phyloP scores from a whole-genome alignment of 2,329 filamentous ascomycete genomes.

The Ophiostoma montium region DNA sequence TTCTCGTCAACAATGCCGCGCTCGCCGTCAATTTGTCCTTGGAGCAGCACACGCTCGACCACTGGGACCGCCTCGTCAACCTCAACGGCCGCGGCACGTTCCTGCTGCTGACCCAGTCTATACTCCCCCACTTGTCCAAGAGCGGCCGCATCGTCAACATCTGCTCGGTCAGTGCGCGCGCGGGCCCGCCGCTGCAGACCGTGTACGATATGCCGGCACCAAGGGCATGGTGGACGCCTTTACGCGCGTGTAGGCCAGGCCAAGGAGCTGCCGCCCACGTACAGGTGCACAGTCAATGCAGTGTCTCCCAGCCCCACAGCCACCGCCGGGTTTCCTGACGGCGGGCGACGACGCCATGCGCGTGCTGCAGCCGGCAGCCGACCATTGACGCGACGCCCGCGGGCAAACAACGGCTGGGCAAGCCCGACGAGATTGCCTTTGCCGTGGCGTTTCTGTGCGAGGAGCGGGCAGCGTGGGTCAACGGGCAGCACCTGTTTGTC shows the following conservation, averaged over 20 bases:
- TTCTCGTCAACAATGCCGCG: constrained; percentile 16
- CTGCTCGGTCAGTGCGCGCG: constrained; percentile 35
- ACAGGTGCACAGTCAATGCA: constrained; percentile 45
- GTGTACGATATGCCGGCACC: constrained; percentile 12
- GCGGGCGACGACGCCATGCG: constrained; percentile 25
- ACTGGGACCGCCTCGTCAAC: constrained; percentile 40
- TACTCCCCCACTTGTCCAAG: constrained; percentile 32
- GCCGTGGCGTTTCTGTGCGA: constrained; percentile 31
- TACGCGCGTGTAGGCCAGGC: constrained; percentile 47
- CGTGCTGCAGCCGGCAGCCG: constrained; percentile 24
- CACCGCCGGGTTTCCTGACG: constrained; percentile 21
- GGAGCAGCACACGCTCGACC: constrained; percentile 28
- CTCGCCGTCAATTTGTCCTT: constrained; percentile 22
- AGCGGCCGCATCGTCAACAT: constrained; percentile 42
- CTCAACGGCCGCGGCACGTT: constrained; percentile 42
- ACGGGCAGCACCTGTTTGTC: constrained; percentile 23
- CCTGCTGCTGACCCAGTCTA: constrained; percentile 38
- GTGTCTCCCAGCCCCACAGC: constrained; percentile 45
- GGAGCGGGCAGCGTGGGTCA: constrained; percentile 31
- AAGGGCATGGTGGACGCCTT: constrained; percentile 42
- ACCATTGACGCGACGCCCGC: constrained; percentile 29
- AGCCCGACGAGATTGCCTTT: constrained; percentile 31
- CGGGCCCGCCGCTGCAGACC: constrained; percentile 7
- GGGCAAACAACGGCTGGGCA: constrained; percentile 25
- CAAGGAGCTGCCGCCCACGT: constrained; percentile 36